Conservation (phyloP, 1,139 yeast genomes). For the Kodamaea ohmeri region DNA sequence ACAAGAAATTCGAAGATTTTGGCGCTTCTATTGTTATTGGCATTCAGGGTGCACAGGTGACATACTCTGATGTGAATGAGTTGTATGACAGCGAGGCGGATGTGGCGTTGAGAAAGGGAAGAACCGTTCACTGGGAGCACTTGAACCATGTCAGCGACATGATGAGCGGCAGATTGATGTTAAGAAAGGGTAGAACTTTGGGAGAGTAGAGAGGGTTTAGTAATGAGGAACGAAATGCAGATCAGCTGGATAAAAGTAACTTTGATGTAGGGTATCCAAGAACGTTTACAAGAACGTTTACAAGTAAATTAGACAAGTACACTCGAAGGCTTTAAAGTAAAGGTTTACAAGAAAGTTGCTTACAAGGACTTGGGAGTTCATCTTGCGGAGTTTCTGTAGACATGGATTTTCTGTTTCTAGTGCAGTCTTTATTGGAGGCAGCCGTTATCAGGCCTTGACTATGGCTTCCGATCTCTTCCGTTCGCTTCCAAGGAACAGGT, state of each 20-base stretch:
- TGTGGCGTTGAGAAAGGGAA: conserved; percentile 61
- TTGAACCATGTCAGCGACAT: conserved; percentile 60
- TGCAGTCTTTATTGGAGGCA: no score
- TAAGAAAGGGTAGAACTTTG: conserved; percentile 9
- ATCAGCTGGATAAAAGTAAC: not conserved
- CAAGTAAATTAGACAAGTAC: no score
- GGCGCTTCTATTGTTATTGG: conserved; percentile 62
- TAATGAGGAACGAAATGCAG: not conserved
- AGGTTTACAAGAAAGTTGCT: no score
- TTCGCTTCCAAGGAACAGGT: no score
- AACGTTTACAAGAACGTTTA: no score
- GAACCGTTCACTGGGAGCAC: conserved; percentile 64
- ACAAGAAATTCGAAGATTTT: conserved; percentile 2
- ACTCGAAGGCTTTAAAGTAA: no score
- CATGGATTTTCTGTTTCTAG: no score
- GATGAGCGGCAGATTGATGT: conserved; percentile 38
- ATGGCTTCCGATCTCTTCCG: no score
- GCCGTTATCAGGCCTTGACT: no score
- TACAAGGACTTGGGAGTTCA: no score
- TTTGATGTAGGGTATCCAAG: no score
- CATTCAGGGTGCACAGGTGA: conserved; percentile 61
- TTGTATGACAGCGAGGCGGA: conserved; percentile 63
- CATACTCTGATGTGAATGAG: conserved; percentile 52
- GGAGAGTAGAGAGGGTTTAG: conserved; percentile 1
- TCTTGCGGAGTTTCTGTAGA: no score